Evolutionary conservation across 163 green algal species (phyloP).

Genomic region (Chlorella variabilis): DNA sequence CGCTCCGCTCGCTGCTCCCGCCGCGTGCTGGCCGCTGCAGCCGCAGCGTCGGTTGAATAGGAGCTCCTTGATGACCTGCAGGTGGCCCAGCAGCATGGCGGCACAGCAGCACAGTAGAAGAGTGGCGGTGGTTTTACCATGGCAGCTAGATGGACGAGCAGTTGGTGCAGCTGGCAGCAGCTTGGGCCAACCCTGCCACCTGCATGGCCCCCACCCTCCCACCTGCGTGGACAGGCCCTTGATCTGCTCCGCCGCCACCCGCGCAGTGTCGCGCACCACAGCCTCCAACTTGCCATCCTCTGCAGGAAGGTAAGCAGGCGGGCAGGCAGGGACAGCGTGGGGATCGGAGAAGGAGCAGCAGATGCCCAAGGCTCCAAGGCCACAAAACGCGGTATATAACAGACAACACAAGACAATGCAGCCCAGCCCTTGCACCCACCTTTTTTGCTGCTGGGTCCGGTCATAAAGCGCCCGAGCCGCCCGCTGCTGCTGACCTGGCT

Average conservation of each 20-base stretch:
- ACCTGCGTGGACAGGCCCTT: constrained; percentile 88
- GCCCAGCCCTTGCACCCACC: background rate
- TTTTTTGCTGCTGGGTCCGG: constrained; percentile 23
- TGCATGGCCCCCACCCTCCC: background rate
- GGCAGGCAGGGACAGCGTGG: background rate
- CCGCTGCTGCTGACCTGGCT: constrained; percentile 54
- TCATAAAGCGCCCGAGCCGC: constrained; percentile 36
- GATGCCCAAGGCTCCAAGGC: no score
- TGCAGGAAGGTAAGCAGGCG: background rate
- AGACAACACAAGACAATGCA: no score
- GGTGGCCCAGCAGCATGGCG: background rate
- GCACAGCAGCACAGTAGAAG: no score
- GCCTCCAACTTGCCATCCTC: constrained; percentile 66
- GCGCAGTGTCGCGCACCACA: constrained; percentile 70
- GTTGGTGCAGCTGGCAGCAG: background rate
- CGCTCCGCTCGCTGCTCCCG: background rate
- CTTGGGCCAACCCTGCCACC: no score
- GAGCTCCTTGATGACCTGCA: constrained; percentile 78
- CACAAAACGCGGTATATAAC: no score
- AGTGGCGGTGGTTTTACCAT: no score
- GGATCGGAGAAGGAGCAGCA: background rate
- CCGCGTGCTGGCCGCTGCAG: background rate
- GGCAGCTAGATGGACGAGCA: no score
- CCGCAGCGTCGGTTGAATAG: constrained; percentile 77
- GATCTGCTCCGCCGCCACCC: constrained; percentile 86